phyloP scores from a whole-genome alignment of 345 rosid genomes.

The Reutealis trisperma region DNA sequence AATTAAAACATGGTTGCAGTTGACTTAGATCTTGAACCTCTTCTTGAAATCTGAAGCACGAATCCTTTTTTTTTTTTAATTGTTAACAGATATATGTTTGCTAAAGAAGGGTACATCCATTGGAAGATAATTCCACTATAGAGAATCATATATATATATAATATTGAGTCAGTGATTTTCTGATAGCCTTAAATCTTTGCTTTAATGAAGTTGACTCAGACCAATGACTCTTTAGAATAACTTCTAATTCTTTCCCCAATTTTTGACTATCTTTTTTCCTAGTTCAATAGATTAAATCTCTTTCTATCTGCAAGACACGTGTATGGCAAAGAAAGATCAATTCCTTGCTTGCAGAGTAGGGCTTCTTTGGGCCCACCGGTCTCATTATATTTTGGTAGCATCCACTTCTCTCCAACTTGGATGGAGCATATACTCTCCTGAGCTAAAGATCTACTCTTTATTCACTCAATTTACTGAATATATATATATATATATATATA shows the following conservation, averaged over 20 bases:
- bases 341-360: conserved; percentile 40
- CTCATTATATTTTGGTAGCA: not conserved
- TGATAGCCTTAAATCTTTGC: not conserved
- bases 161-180: not conserved
- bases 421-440: not conserved
- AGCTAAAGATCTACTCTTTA: not conserved
- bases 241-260: not conserved
- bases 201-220: not conserved
- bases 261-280: conserved; percentile 32
- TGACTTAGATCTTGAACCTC: not conserved
- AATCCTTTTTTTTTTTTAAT: not conserved
- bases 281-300: not conserved
- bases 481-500: too few species aligned
- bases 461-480: not conserved
- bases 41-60: not conserved
- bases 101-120: not conserved
- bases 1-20: not conserved
- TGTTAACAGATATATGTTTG: not conserved
- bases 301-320: not conserved
- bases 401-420: not conserved
- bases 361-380: conserved; percentile 14
- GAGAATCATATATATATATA: not conserved
- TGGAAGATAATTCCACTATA: not conserved
- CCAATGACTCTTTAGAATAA: not conserved
- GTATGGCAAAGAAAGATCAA: not conserved